Evolutionary conservation across 129 eudicot genomes (phyloP).

Genomic region (Scalesia atractyloides): DNA sequence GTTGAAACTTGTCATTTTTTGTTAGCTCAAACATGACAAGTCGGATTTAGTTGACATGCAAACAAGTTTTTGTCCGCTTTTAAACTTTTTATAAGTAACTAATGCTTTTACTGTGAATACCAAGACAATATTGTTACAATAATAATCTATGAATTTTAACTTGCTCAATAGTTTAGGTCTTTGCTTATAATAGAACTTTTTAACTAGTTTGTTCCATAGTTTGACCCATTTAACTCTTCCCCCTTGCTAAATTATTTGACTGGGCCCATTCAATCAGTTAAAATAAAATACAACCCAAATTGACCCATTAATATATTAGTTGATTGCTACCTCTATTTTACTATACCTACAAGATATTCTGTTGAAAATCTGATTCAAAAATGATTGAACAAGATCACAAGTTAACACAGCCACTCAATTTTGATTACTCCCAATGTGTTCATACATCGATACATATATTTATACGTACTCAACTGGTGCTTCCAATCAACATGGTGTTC

Average conservation of each 20-base stretch:
- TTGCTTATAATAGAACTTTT: slow-evolving; percentile 1
- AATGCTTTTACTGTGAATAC: not conserved
- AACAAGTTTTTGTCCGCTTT: not conserved
- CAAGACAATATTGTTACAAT: not conserved
- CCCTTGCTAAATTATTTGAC: not conserved
- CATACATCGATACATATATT: too few relatives aligned
- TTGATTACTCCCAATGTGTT: too few relatives aligned
- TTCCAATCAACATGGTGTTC: too few relatives aligned
- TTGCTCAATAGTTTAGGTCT: not conserved
- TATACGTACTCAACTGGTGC: too few relatives aligned
- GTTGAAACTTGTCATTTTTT: not conserved
- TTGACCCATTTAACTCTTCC: not conserved
- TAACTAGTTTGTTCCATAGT: not conserved
- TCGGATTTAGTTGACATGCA: not conserved
- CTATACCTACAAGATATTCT: not conserved
- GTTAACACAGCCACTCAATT: too few relatives aligned
- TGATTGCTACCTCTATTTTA: not conserved
- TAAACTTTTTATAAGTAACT: not conserved
- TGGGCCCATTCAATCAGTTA: not conserved
- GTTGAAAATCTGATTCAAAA: too few relatives aligned
- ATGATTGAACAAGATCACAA: too few relatives aligned
- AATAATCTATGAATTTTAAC: not conserved
- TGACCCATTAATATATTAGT: not conserved
- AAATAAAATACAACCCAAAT: not conserved
- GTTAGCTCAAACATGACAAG: not conserved